phyloP scores from a whole-genome alignment of 139 green algal species.

The Astrephomene gubernaculifera region DNA sequence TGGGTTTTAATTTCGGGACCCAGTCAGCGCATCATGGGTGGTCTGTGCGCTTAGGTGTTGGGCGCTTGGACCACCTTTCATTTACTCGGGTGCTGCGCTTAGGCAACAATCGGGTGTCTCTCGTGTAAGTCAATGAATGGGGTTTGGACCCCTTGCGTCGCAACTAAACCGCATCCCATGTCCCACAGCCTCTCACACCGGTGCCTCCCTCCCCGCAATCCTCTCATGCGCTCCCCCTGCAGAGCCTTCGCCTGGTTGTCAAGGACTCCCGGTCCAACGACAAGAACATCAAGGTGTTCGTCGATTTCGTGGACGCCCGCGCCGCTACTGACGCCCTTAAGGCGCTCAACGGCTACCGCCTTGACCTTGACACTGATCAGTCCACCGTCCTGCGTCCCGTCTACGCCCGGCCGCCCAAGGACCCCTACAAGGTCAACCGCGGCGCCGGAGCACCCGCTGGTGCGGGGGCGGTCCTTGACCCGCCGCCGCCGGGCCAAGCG shows the following conservation, averaged over 20 bases:
- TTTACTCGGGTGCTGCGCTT: too few relatives aligned
- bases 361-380: conserved; percentile 47
- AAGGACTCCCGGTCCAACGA: conserved; percentile 57
- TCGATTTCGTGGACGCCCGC: conserved; percentile 57
- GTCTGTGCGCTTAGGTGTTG: too few relatives aligned
- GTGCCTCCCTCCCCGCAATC: too few relatives aligned
- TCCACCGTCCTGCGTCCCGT: conserved; percentile 25
- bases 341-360: conserved; percentile 51
- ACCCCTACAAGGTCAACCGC: conserved; percentile 5
- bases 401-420: conserved; percentile 46
- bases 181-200: too few relatives aligned
- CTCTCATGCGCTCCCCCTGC: too few relatives aligned
- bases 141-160: background rate
- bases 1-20: too few relatives aligned
- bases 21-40: too few relatives aligned
- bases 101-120: too few relatives aligned
- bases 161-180: background rate
- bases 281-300: conserved; percentile 60
- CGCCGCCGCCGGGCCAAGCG: background rate
- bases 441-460: background rate
- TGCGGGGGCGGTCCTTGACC: background rate
- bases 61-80: too few relatives aligned
- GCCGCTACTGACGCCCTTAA: conserved; percentile 52
- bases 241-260: conserved; percentile 63
- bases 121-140: too few relatives aligned